Evolutionary conservation across 352 stramenopile species (phyloP), one percentile per base, ranked within the genome.

Genomic region (Phytophthora uliginosa): DNA sequence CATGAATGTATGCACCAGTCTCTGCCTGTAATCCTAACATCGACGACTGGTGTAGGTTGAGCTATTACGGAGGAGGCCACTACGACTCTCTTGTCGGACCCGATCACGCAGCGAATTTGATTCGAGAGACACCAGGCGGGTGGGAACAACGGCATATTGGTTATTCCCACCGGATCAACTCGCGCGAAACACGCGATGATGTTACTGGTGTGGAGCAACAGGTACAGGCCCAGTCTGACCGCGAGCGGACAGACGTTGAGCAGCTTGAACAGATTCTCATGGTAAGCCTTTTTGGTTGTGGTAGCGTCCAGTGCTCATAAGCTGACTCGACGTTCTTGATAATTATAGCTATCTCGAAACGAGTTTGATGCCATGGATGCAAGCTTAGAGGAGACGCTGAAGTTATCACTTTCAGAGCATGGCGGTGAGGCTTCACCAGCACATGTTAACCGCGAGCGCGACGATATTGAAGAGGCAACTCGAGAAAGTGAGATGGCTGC

Each of bases 61-160:
- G 89, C 55, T 98, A 98, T 74, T 98, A 98, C 61, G 93, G 93
- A 51, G 94, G 94, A 36, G 92, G 92, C 4, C 94, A 98, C 70
- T 98, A 98, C 73, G 93, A 98, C 65, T 97, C 90, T 45, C 79
- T 98, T 55, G 78, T 97, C 2, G 85, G 85, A 0, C 34, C 68
- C 9, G 65, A 84, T 66, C 86, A 94, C 68, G 71, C 59, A 20
- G 62, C 51, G 18, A 95, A 95, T 60, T 63, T 91, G 24, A 78
- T 95, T n/a, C 66, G 61, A 9, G 84, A 96, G 60, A 55, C 53
- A 1, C 89, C 87, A 8, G 89, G 89, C 4, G 74, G 84, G 34
- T 94, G 83, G 85, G 89, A 96, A 50, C 82, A 78, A 15, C 82
- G 82, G 31, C 83, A 92, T 64, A 82, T 95, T 26, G 82, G 79